Conservation (phyloP, 1,139 yeast species). For the Suhomyces maxii region DNA sequence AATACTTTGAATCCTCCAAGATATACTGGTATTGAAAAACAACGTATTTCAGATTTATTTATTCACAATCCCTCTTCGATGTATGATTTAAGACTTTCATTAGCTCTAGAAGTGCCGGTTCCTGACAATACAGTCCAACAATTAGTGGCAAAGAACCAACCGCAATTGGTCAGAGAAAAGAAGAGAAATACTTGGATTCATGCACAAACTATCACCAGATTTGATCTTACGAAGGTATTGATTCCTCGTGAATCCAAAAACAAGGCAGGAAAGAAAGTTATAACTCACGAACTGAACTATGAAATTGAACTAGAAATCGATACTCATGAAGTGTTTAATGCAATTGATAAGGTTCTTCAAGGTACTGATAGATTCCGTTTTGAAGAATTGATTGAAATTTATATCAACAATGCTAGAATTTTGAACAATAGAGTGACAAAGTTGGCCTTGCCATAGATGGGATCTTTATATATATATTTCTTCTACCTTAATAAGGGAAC, state of each 20-base stretch:
- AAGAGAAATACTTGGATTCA: constrained; percentile 65
- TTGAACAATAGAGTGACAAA: constrained; percentile 48
- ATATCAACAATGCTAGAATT: constrained; percentile 67
- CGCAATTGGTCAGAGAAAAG: constrained; percentile 59
- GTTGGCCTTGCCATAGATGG: constrained; percentile 26
- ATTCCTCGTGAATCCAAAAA: constrained; percentile 48
- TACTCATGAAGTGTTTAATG: constrained; percentile 57
- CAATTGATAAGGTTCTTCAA: constrained; percentile 53
- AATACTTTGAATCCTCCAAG: constrained; percentile 59
- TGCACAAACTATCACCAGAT: constrained; percentile 65
- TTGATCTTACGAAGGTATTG: constrained; percentile 67
- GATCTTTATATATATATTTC: no score
- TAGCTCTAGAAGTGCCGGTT: constrained; percentile 75
- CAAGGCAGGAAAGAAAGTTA: constrained; percentile 38
- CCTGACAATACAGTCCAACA: constrained; percentile 52
- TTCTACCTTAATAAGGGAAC: background rate
- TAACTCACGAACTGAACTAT: constrained; percentile 41
- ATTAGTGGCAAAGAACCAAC: constrained; percentile 38
- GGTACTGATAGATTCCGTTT: constrained; percentile 61
- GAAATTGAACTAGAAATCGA: constrained; percentile 80
- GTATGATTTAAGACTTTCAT: constrained; percentile 73
- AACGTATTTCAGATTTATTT: constrained; percentile 67
- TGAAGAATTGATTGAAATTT: constrained; percentile 70
- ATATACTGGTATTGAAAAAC: constrained; percentile 69
- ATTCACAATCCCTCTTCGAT: constrained; percentile 75